Conservation (phyloP, 2,329 filamentous ascomycete species). For the Aspergillus brasiliensis region DNA sequence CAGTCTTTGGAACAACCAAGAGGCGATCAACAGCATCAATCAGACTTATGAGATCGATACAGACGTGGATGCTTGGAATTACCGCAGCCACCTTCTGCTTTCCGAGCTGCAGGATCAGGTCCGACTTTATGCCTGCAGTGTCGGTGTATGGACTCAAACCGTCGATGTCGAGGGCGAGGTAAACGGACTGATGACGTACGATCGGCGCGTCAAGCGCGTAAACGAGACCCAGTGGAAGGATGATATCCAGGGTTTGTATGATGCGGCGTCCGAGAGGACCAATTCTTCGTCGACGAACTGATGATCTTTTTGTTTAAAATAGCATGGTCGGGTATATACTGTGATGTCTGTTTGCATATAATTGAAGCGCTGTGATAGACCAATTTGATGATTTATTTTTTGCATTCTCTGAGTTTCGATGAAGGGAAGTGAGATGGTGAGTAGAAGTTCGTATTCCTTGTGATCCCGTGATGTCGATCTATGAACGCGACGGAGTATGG, state of each 20-base stretch:
- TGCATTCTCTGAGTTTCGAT: not conserved
- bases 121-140: slow-evolving; percentile 63
- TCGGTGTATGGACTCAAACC: slow-evolving; percentile 72
- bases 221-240: slow-evolving; percentile 60
- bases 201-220: slow-evolving; percentile 60
- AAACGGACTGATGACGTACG: slow-evolving; percentile 71
- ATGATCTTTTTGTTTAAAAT: not conserved
- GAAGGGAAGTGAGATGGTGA: not conserved
- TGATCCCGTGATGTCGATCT: not conserved
- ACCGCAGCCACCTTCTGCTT: slow-evolving; percentile 59
- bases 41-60: slow-evolving; percentile 68
- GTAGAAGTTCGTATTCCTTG: not conserved
- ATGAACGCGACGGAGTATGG: not conserved
- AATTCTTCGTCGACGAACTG: slow-evolving; percentile 3
- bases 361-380: not conserved
- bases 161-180: slow-evolving; percentile 75
- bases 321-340: not conserved
- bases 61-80: slow-evolving; percentile 65
- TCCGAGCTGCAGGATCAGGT: slow-evolving; percentile 52
- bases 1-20: slow-evolving; percentile 66
- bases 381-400: not conserved
- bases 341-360: not conserved
- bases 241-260: slow-evolving; percentile 63
- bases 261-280: slow-evolving; percentile 49
- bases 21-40: slow-evolving; percentile 62